Percentiles rank a stretch among this genome's conserved stretches.
These are phyloP conservation scores for Apiotrichum laibachii DNA, from an alignment of 1,284 basidiomycete genomes.

Conservation along the genomic window DNA sequence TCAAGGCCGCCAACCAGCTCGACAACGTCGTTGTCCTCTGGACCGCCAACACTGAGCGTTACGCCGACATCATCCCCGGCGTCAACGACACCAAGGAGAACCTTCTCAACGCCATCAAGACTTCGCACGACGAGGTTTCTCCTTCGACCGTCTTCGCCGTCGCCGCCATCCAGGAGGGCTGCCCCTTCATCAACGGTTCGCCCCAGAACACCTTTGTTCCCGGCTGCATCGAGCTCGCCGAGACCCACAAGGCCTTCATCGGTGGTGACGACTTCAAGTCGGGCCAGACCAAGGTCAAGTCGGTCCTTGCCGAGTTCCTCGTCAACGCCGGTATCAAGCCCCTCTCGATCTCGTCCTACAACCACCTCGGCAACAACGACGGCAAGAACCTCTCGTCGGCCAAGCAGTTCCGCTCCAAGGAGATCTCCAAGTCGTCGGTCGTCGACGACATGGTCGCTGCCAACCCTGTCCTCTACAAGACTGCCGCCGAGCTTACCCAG, in stretches of 20 bases:
- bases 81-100: constrained; percentile 94
- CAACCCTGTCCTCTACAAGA: constrained; percentile 84
- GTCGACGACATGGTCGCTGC: constrained; percentile 97
- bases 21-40: constrained; percentile 91
- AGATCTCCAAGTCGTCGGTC: constrained; percentile 93
- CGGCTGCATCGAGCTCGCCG: constrained; percentile 88
- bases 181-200: constrained; percentile 95
- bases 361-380: constrained; percentile 98
- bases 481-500: constrained; percentile 41
- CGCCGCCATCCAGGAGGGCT: constrained; percentile 90
- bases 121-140: constrained; percentile 85
- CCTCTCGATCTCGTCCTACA: constrained; percentile 93
- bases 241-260: constrained; percentile 86
- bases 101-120: constrained; percentile 76
- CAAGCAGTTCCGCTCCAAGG: constrained; percentile 95
- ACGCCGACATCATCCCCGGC: constrained; percentile 89
- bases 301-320: constrained; percentile 93
- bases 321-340: constrained; percentile 99
- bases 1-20: constrained; percentile 79
- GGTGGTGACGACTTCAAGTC: constrained; percentile 98
- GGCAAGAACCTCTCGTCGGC: constrained; percentile 91
- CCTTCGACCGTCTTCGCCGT: constrained; percentile 95
- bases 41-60: constrained; percentile 99
- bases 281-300: constrained; percentile 90
- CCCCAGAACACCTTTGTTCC: constrained; percentile 99